Conservation (phyloP, 75 land plant species). For the Larix kaempferi region DNA sequence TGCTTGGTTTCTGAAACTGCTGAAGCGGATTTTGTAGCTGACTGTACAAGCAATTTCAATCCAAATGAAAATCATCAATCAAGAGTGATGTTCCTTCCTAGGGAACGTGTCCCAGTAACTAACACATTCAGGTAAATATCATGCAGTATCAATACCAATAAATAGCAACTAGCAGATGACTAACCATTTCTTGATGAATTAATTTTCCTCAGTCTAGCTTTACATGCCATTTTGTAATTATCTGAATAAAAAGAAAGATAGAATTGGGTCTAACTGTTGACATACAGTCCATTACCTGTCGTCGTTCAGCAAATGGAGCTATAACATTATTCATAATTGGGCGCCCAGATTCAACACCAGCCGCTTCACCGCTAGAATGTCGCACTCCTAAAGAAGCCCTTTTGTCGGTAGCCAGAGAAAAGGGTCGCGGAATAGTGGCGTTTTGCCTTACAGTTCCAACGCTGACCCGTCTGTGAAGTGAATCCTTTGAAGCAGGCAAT, state of each 20-base stretch:
- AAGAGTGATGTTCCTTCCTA: background rate
- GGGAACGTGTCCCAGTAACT: background rate
- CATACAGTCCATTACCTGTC: background rate
- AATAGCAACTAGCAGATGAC: background rate
- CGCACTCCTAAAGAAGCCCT: conserved; percentile 32
- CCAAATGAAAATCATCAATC: background rate
- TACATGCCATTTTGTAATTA: background rate
- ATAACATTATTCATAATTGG: background rate
- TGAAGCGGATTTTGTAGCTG: background rate
- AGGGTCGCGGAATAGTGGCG: conserved; percentile 30
- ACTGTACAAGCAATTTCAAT: background rate
- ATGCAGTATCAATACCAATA: background rate
- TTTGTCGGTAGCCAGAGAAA: conserved; percentile 36
- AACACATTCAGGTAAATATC: background rate
- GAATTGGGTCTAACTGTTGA: background rate
- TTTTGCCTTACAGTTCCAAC: conserved; percentile 4
- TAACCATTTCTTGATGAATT: background rate
- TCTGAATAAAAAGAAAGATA: background rate
- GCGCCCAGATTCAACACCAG: background rate
- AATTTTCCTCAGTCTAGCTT: background rate
- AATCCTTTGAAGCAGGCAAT: background rate
- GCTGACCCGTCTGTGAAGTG: background rate
- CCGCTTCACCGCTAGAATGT: conserved; percentile 11
- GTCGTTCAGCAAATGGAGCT: background rate
- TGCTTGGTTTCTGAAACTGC: background rate